phyloP scores from a whole-genome alignment of 2,329 filamentous ascomycete species.

The Penicillium thymicola region DNA sequence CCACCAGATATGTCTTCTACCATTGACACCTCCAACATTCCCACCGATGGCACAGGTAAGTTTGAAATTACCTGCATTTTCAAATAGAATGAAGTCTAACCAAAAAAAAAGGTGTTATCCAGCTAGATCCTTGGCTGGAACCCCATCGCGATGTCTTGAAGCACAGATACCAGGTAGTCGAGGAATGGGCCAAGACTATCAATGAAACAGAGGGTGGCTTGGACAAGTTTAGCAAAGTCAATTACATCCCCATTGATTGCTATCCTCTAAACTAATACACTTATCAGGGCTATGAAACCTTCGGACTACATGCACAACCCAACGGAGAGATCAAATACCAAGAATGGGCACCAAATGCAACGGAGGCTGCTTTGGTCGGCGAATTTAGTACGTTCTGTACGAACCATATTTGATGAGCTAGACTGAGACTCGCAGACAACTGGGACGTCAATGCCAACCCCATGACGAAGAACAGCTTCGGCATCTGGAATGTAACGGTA shows the following conservation, averaged over 20 bases:
- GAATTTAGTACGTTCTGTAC: conserved; percentile 72
- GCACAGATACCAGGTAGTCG: conserved; percentile 72
- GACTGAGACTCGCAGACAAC: conserved; percentile 57
- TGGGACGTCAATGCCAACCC: conserved; percentile 82
- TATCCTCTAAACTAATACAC: conserved; percentile 3
- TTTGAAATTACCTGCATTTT: neutral
- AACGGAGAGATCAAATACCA: conserved; percentile 86
- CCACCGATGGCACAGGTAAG: conserved; percentile 24
- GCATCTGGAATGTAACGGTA: conserved; percentile 79
- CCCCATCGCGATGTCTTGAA: conserved; percentile 78
- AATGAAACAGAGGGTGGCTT: conserved; percentile 81
- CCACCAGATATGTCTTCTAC: conserved; percentile 5
- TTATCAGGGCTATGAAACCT: conserved; percentile 74
- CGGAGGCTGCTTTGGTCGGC: conserved; percentile 79
- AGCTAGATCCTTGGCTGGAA: conserved; percentile 83
- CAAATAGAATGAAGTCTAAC: neutral
- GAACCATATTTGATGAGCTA: conserved; percentile 6
- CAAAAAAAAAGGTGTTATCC: conserved; percentile 68
- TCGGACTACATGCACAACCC: conserved; percentile 75
- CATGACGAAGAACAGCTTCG: conserved; percentile 82
- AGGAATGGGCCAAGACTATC: conserved; percentile 83
- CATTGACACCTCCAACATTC: conserved; percentile 4
- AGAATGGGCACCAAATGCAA: conserved; percentile 94
- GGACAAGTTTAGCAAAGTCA: conserved; percentile 82
- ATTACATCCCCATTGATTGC: conserved; percentile 17